Percentiles rank a stretch among this genome's conserved stretches.
These are phyloP conservation scores for Eucalyptus decipiens DNA, from an alignment of 345 rosid species.

Conservation along the genomic window DNA sequence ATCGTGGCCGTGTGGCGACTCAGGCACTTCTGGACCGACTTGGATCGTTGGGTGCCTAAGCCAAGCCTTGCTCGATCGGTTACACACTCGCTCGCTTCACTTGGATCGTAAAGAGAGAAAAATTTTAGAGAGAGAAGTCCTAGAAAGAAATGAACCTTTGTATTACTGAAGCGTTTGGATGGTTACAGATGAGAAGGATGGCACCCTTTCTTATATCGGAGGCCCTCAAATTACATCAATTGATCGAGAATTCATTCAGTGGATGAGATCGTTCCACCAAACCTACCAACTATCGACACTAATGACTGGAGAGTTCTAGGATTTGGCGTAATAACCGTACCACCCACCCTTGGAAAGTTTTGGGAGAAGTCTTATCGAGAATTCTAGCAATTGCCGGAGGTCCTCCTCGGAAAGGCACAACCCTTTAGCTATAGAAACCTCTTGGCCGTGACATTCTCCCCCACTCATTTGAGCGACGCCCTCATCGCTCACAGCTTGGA, in stretches of 20 bases:
- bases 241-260: too few relatives aligned
- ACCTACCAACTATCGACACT: too few relatives aligned
- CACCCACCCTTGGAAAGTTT: rapidly evolving
- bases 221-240: rapidly evolving
- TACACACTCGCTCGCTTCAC: too few relatives aligned
- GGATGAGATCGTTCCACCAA: rapidly evolving
- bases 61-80: rapidly evolving
- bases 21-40: rapidly evolving
- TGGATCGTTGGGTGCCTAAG: rapidly evolving
- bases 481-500: too few relatives aligned
- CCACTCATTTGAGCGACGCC: too few relatives aligned
- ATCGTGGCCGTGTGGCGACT: rapidly evolving
- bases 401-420: rapidly evolving
- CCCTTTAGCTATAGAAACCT: too few relatives aligned
- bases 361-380: too few relatives aligned
- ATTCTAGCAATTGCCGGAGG: too few relatives aligned
- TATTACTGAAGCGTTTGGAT: too few relatives aligned
- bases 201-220: rapidly evolving
- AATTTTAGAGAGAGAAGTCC: too few relatives aligned
- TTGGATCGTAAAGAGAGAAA: rapidly evolving
- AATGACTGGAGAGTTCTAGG: rapidly evolving
- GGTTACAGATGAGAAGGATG: too few relatives aligned
- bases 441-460: too few relatives aligned
- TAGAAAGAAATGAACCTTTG: rapidly evolving
- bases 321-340: rapidly evolving